phyloP scores from a whole-genome alignment of 1,284 basidiomycete genomes.

The Megacollybia platyphylla region DNA sequence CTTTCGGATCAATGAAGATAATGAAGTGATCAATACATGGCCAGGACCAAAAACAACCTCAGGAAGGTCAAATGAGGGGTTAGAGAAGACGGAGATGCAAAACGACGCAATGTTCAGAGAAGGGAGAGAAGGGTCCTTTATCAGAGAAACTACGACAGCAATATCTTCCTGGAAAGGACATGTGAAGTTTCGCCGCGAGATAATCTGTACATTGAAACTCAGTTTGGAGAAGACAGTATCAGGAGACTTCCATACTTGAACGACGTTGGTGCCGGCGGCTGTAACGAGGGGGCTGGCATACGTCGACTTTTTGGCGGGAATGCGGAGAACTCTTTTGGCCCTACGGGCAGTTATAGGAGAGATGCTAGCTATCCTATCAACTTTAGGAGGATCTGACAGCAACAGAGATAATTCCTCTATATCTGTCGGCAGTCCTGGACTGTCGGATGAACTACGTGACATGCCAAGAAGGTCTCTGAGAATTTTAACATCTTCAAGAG shows the following conservation, averaged over 20 bases:
- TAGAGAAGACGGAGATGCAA: conserved; percentile 19
- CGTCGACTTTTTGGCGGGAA: conserved; percentile 15
- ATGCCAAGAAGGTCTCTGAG: conserved; percentile 22
- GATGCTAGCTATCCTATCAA: conserved; percentile 23
- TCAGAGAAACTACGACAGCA: conserved; percentile 25
- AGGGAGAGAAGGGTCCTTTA: conserved; percentile 25
- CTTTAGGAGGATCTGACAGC: conserved; percentile 16
- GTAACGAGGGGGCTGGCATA: conserved; percentile 22
- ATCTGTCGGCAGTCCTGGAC: conserved; percentile 16
- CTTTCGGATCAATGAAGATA: conserved; percentile 21
- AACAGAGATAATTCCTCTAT: conserved; percentile 29
- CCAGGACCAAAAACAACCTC: conserved; percentile 13
- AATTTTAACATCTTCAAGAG: conserved; percentile 22
- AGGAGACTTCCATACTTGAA: conserved; percentile 12
- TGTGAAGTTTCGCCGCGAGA: conserved; percentile 25
- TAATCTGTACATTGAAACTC: conserved; percentile 16
- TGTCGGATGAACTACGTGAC: conserved; percentile 12
- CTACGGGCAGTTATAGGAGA: conserved; percentile 32
- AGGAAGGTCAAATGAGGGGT: conserved; percentile 6
- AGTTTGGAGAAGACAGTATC: not conserved
- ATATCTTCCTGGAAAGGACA: conserved; percentile 30
- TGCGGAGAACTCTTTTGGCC: conserved; percentile 25
- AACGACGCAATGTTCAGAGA: conserved; percentile 18
- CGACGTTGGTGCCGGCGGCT: conserved; percentile 18
- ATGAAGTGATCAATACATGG: conserved; percentile 17